Evolutionary conservation across 2,329 filamentous ascomycete species (phyloP).

Genomic region (Colletotrichum agaves): DNA sequence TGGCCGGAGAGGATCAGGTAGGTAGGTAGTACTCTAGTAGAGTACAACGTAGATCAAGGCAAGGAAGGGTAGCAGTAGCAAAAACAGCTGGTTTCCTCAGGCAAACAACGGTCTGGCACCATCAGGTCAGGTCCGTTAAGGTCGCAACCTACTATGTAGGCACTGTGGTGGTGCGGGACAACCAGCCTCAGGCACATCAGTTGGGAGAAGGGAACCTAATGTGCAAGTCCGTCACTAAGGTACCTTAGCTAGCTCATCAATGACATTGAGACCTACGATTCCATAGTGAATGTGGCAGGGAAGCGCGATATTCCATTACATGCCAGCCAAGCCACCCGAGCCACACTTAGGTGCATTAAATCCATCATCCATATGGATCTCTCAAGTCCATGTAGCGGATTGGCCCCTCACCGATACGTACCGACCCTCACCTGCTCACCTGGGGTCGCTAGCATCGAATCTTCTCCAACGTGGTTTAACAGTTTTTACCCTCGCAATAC

Average conservation of each 20-base stretch:
- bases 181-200: too few species aligned
- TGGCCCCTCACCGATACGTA: conserved; percentile 4
- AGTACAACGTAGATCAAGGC: conserved; percentile 9
- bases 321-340: conserved; percentile 34
- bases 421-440: neutral
- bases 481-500: conserved; percentile 17
- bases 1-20: conserved; percentile 8
- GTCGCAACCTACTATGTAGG: too few species aligned
- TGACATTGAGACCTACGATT: too few species aligned
- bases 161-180: neutral
- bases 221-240: too few species aligned
- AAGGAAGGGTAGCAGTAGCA: neutral
- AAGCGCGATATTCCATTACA: neutral
- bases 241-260: too few species aligned
- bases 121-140: neutral
- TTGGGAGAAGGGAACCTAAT: neutral
- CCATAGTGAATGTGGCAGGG: neutral
- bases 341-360: neutral
- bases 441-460: conserved; percentile 26
- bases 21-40: too few species aligned
- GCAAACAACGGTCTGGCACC: neutral
- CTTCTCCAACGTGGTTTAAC: conserved; percentile 31
- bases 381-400: conserved; percentile 5
- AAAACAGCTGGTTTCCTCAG: neutral
- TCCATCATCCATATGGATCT: too few species aligned